A percentile compares a stretch with the other conserved stretches of the same genome.
Evolutionary conservation across 345 rosid species (phyloP).

Genomic region (Camelina laxa): DNA sequence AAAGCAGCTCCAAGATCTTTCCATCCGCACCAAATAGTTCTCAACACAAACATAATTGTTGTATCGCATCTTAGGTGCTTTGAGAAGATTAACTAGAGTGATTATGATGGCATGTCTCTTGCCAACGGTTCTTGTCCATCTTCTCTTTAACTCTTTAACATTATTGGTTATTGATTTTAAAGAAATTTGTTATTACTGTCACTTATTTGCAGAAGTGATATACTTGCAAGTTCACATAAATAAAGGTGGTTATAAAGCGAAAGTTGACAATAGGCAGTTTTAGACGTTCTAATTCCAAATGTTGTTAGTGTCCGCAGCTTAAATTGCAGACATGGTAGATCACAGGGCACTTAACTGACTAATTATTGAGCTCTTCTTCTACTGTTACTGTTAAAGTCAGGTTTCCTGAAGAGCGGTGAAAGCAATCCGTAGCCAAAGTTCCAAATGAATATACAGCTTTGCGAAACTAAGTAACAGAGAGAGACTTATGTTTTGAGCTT

Average conservation of each 20-base stretch:
- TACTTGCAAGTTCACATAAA: not conserved
- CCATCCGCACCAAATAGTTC: conserved; percentile 48
- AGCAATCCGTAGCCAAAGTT: conserved; percentile 34
- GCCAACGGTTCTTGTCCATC: conserved; percentile 20
- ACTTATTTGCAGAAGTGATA: conserved; percentile 12
- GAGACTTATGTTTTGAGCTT: conserved; percentile 13
- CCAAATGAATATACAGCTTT: conserved; percentile 41
- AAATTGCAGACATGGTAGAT: not conserved
- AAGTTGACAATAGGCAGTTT: not conserved
- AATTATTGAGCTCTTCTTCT: conserved; percentile 6
- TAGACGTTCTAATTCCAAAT: not conserved
- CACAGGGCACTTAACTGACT: not conserved
- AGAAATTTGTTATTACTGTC: conserved; percentile 22
- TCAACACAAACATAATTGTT: conserved; percentile 16
- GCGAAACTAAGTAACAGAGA: conserved; percentile 25
- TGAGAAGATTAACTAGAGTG: not conserved
- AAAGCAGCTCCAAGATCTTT: conserved; percentile 78
- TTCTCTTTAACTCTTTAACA: conserved; percentile 13
- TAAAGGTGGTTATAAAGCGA: not conserved
- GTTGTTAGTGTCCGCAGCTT: not conserved
- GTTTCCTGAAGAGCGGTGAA: conserved; percentile 22
- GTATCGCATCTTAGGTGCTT: not conserved
- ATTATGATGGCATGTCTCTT: conserved; percentile 28
- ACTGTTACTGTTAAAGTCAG: not conserved
- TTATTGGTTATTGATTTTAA: conserved; percentile 10